Base-by-base conservation (phyloP, 2,329 filamentous ascomycete genomes). In the Pseudocercospora crystallina region DNA sequence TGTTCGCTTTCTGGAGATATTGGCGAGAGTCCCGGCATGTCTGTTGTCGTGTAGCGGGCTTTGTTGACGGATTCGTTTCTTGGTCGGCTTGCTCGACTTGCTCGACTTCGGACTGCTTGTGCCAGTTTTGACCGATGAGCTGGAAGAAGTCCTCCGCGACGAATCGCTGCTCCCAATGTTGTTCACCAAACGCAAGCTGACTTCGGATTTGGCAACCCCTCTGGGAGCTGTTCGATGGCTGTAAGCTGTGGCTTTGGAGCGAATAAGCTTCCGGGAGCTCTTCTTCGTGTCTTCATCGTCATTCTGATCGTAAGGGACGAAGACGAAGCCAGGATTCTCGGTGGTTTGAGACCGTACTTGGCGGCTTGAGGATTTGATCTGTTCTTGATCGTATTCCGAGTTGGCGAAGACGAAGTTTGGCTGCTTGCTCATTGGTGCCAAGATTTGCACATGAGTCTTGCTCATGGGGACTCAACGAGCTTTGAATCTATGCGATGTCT, bases 201-300 rank as follows among this genome's bases (percentile, higher is more conserved):
- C 45, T 12, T 57, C 54, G 13, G 47, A 36, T 33, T 52, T 57
- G 13, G 46, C 29, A 12, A 42, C 38, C 13, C 55, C 55, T 48
- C 55, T 31, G 5, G 59, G 57, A 9, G 51, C 50, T 3, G 54
- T 47, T 9, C 57, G 55, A 35, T 61, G 59, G 11, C 43, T 51
- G 32, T 61, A 52, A 1, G 55, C 47, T 8, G 57, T 58, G 4
- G 59, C 59, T 39, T 50, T 53, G 41, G 57, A 58, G 7, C 59
- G 53, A 2, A 61, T 56, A 15, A 54, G 42, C 44, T 52, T 54
- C 13, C 48, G 53, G 8, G 43, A 35, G 20, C 40, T 47, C 39
- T 53, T 54, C 35, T 43, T 55, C 36, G 49, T 37, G 13, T 57
- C 37, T 12, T 56, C 50, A 38, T 56, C 32, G 9, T 51, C 35